Evolutionary conservation across 148 eudicot genomes (phyloP), one percentile per base, ranked within the genome.

Genomic region (Rhododendron griersonianum): DNA sequence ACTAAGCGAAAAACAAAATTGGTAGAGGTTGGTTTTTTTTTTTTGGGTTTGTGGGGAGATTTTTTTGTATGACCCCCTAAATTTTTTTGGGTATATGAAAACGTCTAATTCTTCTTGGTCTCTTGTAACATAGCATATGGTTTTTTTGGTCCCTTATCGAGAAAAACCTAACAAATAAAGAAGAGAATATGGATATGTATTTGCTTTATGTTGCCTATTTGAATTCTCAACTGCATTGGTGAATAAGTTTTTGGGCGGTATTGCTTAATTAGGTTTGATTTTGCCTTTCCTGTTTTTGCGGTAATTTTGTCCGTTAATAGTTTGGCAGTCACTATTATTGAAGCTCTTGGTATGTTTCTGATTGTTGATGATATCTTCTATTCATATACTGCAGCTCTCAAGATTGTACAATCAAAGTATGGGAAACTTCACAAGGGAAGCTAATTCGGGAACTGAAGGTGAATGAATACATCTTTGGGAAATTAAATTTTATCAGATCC

Each of bases 401-500:
- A 88, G 99, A 96, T 88, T 96, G 98, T 84, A 93, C 98, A 18
- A 96, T 96, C 78, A 96, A 96, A 89, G 95, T 95, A 53, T 96
- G 99, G 99, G 98, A 96, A 90, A 93, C 99, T 48, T 83, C 92
- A 76, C 91, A 93, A 85, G 99, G 99, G 86, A 96, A 94, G 91
- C 86, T 96, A 87, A 95, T 96, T 76, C 96, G 98, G 44, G 98
- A 95, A 91, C 86, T 96, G 80, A 96, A 96, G 98, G 99, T 95
- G 85, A 28, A 87, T 67, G 14, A 69, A 47, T 78, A 30, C 37
- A 81, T 82, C 30, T 86, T 15, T 83, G 7, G 50, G 45, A n/a
- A 53, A 18, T 57, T 63, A 30, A 8, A 16, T 82, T 76, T 15
- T 28, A 57, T 28, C 23, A 41, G 77, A 5, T 1, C 19, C 78